Evolutionary conservation across 1,284 basidiomycete genomes (phyloP), one percentile per base, ranked within the genome.

Genomic region (Gastroboletus turbinatus): DNA sequence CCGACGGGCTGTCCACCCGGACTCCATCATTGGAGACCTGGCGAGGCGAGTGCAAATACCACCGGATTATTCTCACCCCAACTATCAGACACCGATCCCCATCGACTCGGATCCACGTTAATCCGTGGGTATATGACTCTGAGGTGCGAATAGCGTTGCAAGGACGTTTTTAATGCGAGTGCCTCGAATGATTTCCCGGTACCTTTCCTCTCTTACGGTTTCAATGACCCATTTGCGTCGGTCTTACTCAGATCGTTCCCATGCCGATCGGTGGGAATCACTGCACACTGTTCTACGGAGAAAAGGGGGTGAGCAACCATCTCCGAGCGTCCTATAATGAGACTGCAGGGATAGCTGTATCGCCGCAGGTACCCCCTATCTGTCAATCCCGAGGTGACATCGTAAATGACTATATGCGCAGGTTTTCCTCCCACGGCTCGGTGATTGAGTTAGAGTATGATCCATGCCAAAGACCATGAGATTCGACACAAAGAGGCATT

Each of bases 241-340:
- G 30, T 30, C 19, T 55, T 32, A 21, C 19, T 14, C 35, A 11
- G 13, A 30, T 17, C 23, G 54, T 59, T 59, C 57, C 50, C 57
- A 56, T 59, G 36, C 36, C 30, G 17, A 36, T 38, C n/a, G 23
- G 27, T 21, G 23, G 30, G 17, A n/a, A 58, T 52, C 46, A 23
- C 4, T 19, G 19, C 7, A n/a, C 45, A 21, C 44, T 17, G 47
- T 5, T 29, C 17, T 11, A 10, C 5, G 17, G 23, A 49, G 14
- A 56, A 49, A 30, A 25, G 10, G 2, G 33, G 19, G 29, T 9
- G 19, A 27, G 23, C 11, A 33, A 19, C 32, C 4, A 17, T 53
- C 6, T 17, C 23, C 29, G 36, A 32, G 29, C 10, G 17, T 17
- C 21, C 29, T 4, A 25, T 30, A 32, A 56, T 1, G 50, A 53